A percentile compares a stretch with the other conserved stretches of the same genome.
Evolutionary conservation across 1,139 yeast species (phyloP).

Genomic region (Suhomyces panamericanus): DNA sequence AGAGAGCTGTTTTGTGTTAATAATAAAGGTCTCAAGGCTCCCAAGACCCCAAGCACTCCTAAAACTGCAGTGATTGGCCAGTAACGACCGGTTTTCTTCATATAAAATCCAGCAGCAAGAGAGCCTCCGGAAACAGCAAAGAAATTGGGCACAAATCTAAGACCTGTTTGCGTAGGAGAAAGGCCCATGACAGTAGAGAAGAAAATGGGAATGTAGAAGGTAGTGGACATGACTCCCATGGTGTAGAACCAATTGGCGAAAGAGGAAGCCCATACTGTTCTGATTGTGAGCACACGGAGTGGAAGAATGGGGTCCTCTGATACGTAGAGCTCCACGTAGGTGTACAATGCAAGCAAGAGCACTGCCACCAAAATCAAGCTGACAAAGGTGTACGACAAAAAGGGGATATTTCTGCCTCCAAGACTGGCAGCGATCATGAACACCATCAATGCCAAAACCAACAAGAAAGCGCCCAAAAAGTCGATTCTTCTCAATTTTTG

Average conservation of each 20-base stretch:
- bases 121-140: constrained; percentile 71
- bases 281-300: constrained; percentile 50
- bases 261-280: constrained; percentile 65
- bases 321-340: constrained; percentile 53
- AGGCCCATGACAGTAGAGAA: constrained; percentile 58
- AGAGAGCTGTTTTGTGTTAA: constrained; percentile 45
- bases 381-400: constrained; percentile 34
- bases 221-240: constrained; percentile 53
- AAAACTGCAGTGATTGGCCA: constrained; percentile 48
- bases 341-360: constrained; percentile 33
- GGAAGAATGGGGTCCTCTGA: constrained; percentile 73
- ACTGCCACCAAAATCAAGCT: constrained; percentile 23
- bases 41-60: constrained; percentile 48
- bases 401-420: constrained; percentile 60
- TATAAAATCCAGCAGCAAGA: constrained; percentile 65
- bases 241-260: constrained; percentile 66
- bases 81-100: constrained; percentile 70
- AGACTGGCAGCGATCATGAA: constrained; percentile 66
- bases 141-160: constrained; percentile 64
- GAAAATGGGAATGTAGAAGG: constrained; percentile 67
- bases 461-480: constrained; percentile 63
- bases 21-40: constrained; percentile 40
- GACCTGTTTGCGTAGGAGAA: constrained; percentile 60
- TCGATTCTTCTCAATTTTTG: constrained; percentile 62
- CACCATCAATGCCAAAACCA: constrained; percentile 55